These are phyloP conservation scores for Oehlia diaphana DNA, from an alignment of 192 early-diverging fungal genomes.

Conservation along the genomic window DNA sequence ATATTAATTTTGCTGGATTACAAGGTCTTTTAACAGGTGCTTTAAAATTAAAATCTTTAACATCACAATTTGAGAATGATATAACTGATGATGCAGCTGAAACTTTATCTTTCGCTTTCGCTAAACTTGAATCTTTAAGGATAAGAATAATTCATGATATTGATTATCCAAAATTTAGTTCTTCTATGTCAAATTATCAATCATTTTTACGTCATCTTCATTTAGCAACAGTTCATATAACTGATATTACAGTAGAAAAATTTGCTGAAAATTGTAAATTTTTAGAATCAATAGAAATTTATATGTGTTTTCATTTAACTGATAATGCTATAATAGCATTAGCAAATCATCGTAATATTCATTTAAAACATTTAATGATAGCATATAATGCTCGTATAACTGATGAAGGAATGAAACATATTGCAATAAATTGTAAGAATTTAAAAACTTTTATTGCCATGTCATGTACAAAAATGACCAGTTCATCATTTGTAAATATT, in stretches of 20 bases:
- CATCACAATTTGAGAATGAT: conserved; percentile 9
- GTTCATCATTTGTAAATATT: background rate
- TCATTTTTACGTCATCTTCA: conserved; percentile 4
- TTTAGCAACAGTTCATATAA: conserved; percentile 5
- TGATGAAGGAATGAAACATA: background rate
- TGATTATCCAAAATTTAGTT: background rate
- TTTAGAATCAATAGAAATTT: conserved; percentile 13
- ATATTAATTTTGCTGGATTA: conserved; percentile 15
- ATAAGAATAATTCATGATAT: conserved; percentile 2
- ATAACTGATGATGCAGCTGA: background rate
- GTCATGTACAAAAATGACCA: background rate
- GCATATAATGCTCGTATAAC: conserved; percentile 16
- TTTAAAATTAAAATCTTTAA: conserved; percentile 3
- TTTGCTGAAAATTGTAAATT: conserved; percentile 2
- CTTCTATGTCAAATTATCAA: background rate
- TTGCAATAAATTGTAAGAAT: background rate
- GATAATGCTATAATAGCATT: background rate
- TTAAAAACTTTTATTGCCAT: background rate
- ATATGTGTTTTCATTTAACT: conserved; percentile 16
- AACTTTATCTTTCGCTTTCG: background rate
- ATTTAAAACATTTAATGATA: conserved; percentile 19
- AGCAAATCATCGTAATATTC: background rate
- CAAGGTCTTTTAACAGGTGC: conserved; percentile 4
- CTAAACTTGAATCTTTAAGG: conserved; percentile 1
- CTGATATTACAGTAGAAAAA: background rate